Conservation (phyloP, 495 filamentous ascomycete species). For the Rostrohypoxylon terebratum region DNA sequence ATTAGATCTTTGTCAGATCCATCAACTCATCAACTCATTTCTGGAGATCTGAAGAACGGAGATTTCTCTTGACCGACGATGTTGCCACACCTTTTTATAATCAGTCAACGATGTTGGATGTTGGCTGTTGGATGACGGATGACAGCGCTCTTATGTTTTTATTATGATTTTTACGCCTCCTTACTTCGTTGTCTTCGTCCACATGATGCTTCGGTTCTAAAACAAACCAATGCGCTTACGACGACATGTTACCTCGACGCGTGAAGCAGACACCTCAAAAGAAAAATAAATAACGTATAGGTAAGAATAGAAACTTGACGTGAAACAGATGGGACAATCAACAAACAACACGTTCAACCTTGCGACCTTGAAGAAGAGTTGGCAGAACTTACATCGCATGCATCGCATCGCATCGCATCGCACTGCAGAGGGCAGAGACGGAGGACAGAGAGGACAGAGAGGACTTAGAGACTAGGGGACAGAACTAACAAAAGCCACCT, state of each 20-base stretch:
- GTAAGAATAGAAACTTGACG: constrained; percentile 41
- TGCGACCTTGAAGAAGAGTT: constrained; percentile 12
- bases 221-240: constrained; percentile 35
- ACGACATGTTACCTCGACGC: constrained; percentile 25
- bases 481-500: constrained; percentile 11
- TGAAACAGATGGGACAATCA: constrained; percentile 36
- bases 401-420: not conserved
- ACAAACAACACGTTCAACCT: constrained; percentile 30
- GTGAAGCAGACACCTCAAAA: constrained; percentile 9
- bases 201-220: constrained; percentile 36
- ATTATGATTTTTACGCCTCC: constrained; percentile 11
- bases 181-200: constrained; percentile 5
- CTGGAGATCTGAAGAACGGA: not conserved
- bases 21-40: not conserved
- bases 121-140: constrained; percentile 6
- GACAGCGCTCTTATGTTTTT: not conserved
- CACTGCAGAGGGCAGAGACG: not conserved
- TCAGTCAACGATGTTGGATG: not conserved
- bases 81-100: constrained; percentile 28
- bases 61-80: not conserved
- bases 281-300: constrained; percentile 4
- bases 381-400: not conserved
- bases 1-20: not conserved
- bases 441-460: too few relatives aligned
- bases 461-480: too few relatives aligned